A percentile compares a stretch with the other conserved stretches of the same genome.
phyloP scores from a whole-genome alignment of 768 basidiomycete species.

The Termitomyces sp. region DNA sequence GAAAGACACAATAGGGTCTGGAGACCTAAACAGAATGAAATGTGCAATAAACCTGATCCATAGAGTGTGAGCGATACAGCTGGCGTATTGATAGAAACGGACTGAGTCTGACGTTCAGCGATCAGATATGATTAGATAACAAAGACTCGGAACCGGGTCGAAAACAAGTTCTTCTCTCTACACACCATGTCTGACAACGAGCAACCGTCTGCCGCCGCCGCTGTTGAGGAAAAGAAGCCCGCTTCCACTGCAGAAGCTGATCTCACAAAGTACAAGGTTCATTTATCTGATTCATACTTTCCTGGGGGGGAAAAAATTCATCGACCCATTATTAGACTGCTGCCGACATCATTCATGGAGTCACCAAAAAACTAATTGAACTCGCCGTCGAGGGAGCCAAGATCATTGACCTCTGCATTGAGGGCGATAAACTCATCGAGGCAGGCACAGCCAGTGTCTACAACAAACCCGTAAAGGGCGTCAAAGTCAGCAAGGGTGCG shows the following conservation, averaged over 20 bases:
- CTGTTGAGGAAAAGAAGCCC: slow-evolving; percentile 44
- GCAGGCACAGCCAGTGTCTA: slow-evolving; percentile 80
- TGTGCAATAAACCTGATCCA: neutral
- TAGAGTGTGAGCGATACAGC: neutral
- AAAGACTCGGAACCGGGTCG: slow-evolving; percentile 3
- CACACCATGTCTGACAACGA: slow-evolving; percentile 62
- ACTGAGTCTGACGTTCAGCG: neutral
- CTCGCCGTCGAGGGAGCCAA: slow-evolving; percentile 78
- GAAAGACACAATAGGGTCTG: no score
- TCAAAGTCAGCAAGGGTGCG: slow-evolving; percentile 81
- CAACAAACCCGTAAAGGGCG: slow-evolving; percentile 87
- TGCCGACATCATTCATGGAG: slow-evolving; percentile 83
- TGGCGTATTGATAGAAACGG: neutral
- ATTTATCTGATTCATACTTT: slow-evolving; percentile 4
- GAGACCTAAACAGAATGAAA: neutral
- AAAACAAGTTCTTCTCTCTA: slow-evolving; percentile 3
- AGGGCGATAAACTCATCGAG: slow-evolving; percentile 93
- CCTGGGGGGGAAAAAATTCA: slow-evolving; percentile 12
- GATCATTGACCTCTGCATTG: slow-evolving; percentile 83
- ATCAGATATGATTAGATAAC: slow-evolving; percentile 19
- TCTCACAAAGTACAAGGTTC: slow-evolving; percentile 85
- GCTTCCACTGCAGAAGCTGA: slow-evolving; percentile 63
- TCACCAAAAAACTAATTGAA: slow-evolving; percentile 80
- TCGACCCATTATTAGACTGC: slow-evolving; percentile 55
- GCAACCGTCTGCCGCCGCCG: slow-evolving; percentile 33